These are phyloP conservation scores for Lactarius tabidus DNA, from an alignment of 768 basidiomycete species.

Conservation along the genomic window DNA sequence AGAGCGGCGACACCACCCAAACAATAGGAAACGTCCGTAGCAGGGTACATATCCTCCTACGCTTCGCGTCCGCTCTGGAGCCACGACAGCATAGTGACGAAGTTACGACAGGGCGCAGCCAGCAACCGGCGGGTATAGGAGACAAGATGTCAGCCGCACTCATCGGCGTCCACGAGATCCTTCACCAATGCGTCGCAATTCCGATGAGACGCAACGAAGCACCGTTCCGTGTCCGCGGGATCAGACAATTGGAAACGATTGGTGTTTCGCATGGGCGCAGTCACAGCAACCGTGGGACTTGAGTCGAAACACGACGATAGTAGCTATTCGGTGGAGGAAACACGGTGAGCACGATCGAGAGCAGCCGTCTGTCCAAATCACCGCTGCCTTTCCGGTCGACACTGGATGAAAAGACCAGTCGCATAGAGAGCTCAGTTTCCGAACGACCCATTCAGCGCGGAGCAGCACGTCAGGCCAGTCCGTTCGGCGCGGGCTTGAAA, in stretches of 20 bases:
- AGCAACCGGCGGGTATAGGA: slow-evolving; percentile 45
- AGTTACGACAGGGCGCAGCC: slow-evolving; percentile 55
- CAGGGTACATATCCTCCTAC: slow-evolving; percentile 57
- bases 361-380: neutral
- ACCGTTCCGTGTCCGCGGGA: slow-evolving; percentile 14
- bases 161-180: slow-evolving; percentile 49
- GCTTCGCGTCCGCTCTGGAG: slow-evolving; percentile 59
- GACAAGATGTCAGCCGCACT: slow-evolving; percentile 47
- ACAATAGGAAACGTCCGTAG: slow-evolving; percentile 63
- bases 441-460: neutral
- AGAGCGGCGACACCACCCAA: slow-evolving; percentile 67
- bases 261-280: neutral
- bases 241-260: neutral
- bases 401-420: slow-evolving; percentile 7
- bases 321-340: neutral
- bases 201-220: slow-evolving; percentile 6
- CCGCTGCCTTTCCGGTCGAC: slow-evolving; percentile 2
- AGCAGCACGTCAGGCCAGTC: neutral
- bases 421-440: slow-evolving; percentile 6
- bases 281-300: neutral
- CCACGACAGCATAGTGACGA: slow-evolving; percentile 48
- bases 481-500: slow-evolving; percentile 12
- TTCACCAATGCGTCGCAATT: slow-evolving; percentile 12
- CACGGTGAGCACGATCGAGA: neutral
- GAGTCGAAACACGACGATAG: neutral